Percentiles rank a stretch among this genome's conserved stretches.
Evolutionary conservation across 208 protist genomes (phyloP).

Genomic region (Trypanosoma caninum): DNA sequence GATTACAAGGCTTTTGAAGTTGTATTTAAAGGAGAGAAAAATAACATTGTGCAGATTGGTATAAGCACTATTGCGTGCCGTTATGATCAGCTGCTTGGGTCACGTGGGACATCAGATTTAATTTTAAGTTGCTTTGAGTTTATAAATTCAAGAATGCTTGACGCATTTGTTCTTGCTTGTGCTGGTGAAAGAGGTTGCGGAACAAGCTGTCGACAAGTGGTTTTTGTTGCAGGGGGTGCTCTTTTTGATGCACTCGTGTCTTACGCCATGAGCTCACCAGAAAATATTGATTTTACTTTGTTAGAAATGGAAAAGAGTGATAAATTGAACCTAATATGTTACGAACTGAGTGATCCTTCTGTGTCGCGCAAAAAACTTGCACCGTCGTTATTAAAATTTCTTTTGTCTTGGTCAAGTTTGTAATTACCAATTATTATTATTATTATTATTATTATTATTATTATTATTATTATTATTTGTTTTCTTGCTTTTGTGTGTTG

Average conservation of each 20-base stretch:
- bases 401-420: slow-evolving; percentile 30
- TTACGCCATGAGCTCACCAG: slow-evolving; percentile 31
- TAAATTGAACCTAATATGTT: slow-evolving; percentile 30
- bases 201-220: slow-evolving; percentile 55
- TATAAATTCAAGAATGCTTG: slow-evolving; percentile 35
- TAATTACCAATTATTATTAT: slow-evolving; percentile 1
- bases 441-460: slow-evolving; percentile 7
- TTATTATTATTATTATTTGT: slow-evolving; percentile 1
- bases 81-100: slow-evolving; percentile 40
- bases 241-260: slow-evolving; percentile 34
- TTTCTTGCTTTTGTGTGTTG: slow-evolving; percentile 2
- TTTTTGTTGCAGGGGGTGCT: slow-evolving; percentile 36
- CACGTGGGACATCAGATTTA: slow-evolving; percentile 29
- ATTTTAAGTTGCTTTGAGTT: slow-evolving; percentile 36
- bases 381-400: slow-evolving; percentile 53
- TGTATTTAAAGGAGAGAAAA: slow-evolving; percentile 5
- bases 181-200: slow-evolving; percentile 47
- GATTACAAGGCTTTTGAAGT: slow-evolving; percentile 84
- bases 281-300: slow-evolving; percentile 32
- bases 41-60: slow-evolving; percentile 31
- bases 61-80: slow-evolving; percentile 79
- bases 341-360: slow-evolving; percentile 66
- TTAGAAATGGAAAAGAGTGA: slow-evolving; percentile 22
- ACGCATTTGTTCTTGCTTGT: slow-evolving; percentile 60
- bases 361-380: slow-evolving; percentile 73